Percentiles rank a stretch among this genome's conserved stretches.
Conservation (phyloP, 1,284 basidiomycete species). For the Cystobasidium slooffiae region DNA sequence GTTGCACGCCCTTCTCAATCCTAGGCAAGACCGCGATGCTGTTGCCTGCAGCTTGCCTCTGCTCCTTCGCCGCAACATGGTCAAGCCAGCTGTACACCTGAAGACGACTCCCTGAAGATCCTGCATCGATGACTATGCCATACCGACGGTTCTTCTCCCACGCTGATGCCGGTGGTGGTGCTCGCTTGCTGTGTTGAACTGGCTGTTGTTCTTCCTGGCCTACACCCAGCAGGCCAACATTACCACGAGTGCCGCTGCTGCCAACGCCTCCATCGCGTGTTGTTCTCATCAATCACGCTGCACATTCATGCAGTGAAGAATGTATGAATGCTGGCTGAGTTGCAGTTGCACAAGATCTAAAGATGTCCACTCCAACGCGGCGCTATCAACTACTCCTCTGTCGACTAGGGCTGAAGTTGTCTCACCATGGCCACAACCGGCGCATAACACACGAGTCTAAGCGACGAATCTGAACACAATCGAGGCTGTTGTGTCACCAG, state of each 20-base stretch:
- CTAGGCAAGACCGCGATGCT: conserved; percentile 65
- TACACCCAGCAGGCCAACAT: neutral
- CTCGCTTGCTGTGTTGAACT: conserved; percentile 4
- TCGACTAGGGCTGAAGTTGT: neutral
- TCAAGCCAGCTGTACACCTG: conserved; percentile 89
- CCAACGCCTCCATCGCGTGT: conserved; percentile 5
- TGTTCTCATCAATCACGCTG: conserved; percentile 13
- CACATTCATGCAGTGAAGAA: neutral
- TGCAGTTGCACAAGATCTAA: neutral
- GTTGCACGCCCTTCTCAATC: conserved; percentile 87
- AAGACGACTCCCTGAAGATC: conserved; percentile 91
- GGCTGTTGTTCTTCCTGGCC: neutral
- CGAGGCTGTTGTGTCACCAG: no score
- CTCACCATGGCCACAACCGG: neutral
- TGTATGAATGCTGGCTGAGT: neutral
- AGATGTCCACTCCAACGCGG: no score
- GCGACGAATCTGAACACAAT: neutral
- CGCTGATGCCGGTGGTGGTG: neutral
- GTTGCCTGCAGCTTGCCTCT: conserved; percentile 52
- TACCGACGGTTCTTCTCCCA: conserved; percentile 60
- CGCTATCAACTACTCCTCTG: no score
- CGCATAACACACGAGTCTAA: neutral
- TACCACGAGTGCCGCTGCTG: neutral
- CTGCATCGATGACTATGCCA: conserved; percentile 96
- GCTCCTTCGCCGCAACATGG: conserved; percentile 54